phyloP scores from a whole-genome alignment of 306 rosid genomes.

The Castanopsis chinensis region DNA sequence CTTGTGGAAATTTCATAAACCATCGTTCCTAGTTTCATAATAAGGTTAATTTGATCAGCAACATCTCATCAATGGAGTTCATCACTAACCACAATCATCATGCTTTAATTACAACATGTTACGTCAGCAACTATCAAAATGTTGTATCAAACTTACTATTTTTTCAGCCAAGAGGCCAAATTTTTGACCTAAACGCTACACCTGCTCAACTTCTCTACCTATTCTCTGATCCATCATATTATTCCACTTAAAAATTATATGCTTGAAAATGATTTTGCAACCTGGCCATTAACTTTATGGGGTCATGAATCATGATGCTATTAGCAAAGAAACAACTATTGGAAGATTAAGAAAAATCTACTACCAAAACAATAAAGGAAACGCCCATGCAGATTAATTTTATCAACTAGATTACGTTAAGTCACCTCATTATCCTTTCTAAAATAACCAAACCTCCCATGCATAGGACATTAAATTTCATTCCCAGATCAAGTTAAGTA shows the following conservation, averaged over 20 bases:
- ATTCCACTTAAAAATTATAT: background rate
- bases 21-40: too few species aligned
- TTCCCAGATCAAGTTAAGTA: background rate
- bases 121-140: too few species aligned
- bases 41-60: too few species aligned
- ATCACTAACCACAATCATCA: too few species aligned
- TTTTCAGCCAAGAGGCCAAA: background rate
- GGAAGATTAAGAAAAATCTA: background rate
- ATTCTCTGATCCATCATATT: background rate
- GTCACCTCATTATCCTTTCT: background rate
- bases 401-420: too few species aligned
- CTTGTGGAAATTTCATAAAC: too few species aligned
- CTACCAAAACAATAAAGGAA: background rate
- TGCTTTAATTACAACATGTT: too few species aligned
- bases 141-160: too few species aligned
- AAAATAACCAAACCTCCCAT: background rate
- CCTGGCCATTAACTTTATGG: conserved; percentile 7
- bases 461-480: conserved; percentile 7
- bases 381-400: background rate
- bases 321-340: background rate
- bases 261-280: background rate
- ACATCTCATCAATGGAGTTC: too few species aligned
- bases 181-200: too few species aligned
- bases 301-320: background rate
- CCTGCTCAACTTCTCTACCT: background rate